These are phyloP conservation scores for Talaromyces sp. DNA, from an alignment of 2,329 filamentous ascomycete species.

Conservation along the genomic window DNA sequence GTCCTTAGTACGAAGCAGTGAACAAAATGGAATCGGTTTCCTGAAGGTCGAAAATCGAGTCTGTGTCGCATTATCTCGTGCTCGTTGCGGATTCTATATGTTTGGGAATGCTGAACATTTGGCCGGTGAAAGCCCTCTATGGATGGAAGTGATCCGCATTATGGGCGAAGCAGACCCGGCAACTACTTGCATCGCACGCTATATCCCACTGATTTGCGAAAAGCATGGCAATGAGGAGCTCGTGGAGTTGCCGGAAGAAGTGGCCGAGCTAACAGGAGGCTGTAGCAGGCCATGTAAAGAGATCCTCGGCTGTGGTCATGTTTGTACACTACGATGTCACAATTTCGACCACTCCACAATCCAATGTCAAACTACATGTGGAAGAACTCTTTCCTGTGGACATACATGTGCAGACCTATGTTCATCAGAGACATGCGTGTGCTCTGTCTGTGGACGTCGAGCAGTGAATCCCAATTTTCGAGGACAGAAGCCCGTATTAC, in stretches of 20 bases:
- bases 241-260: constrained; percentile 38
- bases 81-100: constrained; percentile 74
- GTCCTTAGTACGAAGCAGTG: constrained; percentile 72
- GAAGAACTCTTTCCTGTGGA: constrained; percentile 34
- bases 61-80: constrained; percentile 65
- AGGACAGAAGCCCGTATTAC: not conserved
- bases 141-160: constrained; percentile 49
- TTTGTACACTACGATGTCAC: constrained; percentile 53
- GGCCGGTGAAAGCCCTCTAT: constrained; percentile 47
- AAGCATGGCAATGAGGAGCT: constrained; percentile 54
- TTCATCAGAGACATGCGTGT: constrained; percentile 30
- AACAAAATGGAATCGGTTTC: constrained; percentile 63
- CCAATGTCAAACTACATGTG: constrained; percentile 35
- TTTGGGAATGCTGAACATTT: constrained; percentile 69
- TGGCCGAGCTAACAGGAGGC: constrained; percentile 48
- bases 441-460: constrained; percentile 20
- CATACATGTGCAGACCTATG: constrained; percentile 37
- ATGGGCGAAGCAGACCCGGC: constrained; percentile 30
- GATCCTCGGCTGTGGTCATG: constrained; percentile 50
- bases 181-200: constrained; percentile 43
- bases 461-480: constrained; percentile 17
- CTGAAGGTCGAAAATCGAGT: constrained; percentile 62
- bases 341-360: constrained; percentile 39
- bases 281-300: constrained; percentile 49
- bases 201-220: constrained; percentile 61